phyloP scores from a whole-genome alignment of 352 stramenopile genomes.

The Phytophthora idaei region DNA sequence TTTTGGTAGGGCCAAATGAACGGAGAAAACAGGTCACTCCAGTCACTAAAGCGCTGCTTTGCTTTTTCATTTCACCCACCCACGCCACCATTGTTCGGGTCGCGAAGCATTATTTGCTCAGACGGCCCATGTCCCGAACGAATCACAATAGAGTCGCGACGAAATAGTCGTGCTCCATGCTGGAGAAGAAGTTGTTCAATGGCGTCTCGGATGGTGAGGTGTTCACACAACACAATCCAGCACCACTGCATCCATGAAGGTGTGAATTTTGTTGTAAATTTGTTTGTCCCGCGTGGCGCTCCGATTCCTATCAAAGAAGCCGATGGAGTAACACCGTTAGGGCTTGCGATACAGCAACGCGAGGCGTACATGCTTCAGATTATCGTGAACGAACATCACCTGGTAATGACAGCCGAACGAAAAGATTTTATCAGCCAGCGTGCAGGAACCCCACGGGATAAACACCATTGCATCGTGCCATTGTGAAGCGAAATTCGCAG shows the following conservation, averaged over 20 bases:
- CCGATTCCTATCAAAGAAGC: slow-evolving; percentile 20
- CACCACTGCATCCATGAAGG: slow-evolving; percentile 28
- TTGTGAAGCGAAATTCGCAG: slow-evolving; percentile 14
- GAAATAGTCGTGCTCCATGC: slow-evolving; percentile 22
- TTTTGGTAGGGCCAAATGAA: no score
- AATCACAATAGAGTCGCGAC: slow-evolving; percentile 3
- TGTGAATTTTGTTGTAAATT: slow-evolving; percentile 16
- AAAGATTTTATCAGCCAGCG: slow-evolving; percentile 13
- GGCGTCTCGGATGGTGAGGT: neutral
- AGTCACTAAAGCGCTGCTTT: no score
- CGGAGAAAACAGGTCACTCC: no score
- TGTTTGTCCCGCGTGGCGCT: slow-evolving; percentile 21
- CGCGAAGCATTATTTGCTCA: slow-evolving; percentile 8
- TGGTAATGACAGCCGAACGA: slow-evolving; percentile 25
- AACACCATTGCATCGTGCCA: slow-evolving; percentile 25
- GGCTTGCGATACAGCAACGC: slow-evolving; percentile 10
- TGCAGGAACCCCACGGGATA: slow-evolving; percentile 15
- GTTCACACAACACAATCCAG: no score
- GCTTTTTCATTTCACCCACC: slow-evolving; percentile 9
- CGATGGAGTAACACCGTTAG: slow-evolving; percentile 9
- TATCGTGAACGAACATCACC: slow-evolving; percentile 33
- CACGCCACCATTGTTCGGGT: slow-evolving; percentile 17
- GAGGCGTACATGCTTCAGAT: slow-evolving; percentile 25
- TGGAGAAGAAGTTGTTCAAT: slow-evolving; percentile 23
- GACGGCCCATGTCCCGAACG: no score